A percentile compares a stretch with the other conserved stretches of the same genome.
Conservation (phyloP, 768 basidiomycete genomes). For the Auricularia cornea region DNA sequence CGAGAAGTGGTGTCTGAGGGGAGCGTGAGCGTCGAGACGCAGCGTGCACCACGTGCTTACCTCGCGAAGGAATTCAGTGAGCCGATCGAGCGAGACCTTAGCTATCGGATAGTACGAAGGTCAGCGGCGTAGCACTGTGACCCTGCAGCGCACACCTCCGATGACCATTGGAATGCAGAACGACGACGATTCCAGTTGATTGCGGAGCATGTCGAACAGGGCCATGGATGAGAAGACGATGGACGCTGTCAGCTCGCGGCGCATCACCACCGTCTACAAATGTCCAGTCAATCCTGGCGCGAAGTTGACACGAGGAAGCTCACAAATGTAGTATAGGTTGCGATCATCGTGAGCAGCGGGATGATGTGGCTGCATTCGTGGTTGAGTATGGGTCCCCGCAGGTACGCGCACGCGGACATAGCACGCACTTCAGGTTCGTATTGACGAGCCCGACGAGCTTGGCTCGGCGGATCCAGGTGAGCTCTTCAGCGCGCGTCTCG, state of each 20-base stretch:
- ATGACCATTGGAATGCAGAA: constrained; percentile 23
- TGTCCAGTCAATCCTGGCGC: too few species aligned
- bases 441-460: constrained; percentile 43
- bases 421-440: constrained; percentile 33
- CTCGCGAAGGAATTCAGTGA: neutral
- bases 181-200: constrained; percentile 34
- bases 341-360: neutral
- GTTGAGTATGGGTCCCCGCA: neutral
- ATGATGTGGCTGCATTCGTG: neutral
- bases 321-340: constrained; percentile 1
- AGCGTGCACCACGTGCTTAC: neutral
- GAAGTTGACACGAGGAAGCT: too few species aligned
- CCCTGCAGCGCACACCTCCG: constrained; percentile 1
- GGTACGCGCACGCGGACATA: neutral
- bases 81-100: neutral
- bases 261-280: constrained; percentile 31
- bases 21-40: neutral
- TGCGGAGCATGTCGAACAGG: constrained; percentile 55
- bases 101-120: neutral
- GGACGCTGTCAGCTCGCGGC: constrained; percentile 25
- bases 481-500: constrained; percentile 52
- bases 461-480: constrained; percentile 43
- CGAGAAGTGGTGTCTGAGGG: constrained; percentile 25
- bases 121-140: neutral
- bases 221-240: neutral